These are phyloP conservation scores for Pseudozyma hubeiensis DNA, from an alignment of 1,284 basidiomycete genomes.

Conservation along the genomic window DNA sequence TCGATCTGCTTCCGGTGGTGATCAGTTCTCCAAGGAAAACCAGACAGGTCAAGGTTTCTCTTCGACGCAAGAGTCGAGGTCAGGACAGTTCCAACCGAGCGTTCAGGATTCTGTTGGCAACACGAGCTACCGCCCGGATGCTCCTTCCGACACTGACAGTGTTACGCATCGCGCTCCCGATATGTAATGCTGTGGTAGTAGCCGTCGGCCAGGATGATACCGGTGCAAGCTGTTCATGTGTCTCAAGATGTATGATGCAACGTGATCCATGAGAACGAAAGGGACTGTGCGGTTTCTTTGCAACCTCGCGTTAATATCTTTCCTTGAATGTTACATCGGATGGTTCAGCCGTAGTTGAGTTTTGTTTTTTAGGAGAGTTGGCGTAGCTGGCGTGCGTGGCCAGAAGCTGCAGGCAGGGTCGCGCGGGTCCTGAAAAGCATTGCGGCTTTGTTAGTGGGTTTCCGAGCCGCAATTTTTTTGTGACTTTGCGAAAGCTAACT, in stretches of 20 bases:
- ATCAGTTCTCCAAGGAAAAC: constrained; percentile 42
- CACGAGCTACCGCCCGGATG: constrained; percentile 25
- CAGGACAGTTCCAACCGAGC: constrained; percentile 44
- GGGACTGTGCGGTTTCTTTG: too few species aligned
- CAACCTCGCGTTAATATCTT: too few species aligned
- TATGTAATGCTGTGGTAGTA: constrained; percentile 10
- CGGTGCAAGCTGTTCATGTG: too few species aligned
- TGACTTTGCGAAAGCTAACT: constrained; percentile 1
- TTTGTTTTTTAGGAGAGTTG: too few species aligned
- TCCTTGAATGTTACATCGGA: too few species aligned
- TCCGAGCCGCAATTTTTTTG: neutral
- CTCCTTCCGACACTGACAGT: constrained; percentile 16
- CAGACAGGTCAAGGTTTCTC: constrained; percentile 46
- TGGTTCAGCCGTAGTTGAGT: too few species aligned
- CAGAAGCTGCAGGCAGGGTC: too few species aligned
- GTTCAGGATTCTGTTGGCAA: constrained; percentile 35
- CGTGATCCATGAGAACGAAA: too few species aligned
- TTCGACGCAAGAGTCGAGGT: constrained; percentile 12
- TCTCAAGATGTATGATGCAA: too few species aligned
- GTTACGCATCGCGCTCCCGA: constrained; percentile 27
- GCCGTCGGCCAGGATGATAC: too few species aligned
- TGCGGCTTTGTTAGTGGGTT: neutral
- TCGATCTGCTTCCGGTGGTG: constrained; percentile 37
- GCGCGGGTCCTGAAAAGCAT: neutral
- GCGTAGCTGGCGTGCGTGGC: neutral